Evolutionary conservation across 78 protist species (phyloP).

Genomic region (Isochrysis galbana): DNA sequence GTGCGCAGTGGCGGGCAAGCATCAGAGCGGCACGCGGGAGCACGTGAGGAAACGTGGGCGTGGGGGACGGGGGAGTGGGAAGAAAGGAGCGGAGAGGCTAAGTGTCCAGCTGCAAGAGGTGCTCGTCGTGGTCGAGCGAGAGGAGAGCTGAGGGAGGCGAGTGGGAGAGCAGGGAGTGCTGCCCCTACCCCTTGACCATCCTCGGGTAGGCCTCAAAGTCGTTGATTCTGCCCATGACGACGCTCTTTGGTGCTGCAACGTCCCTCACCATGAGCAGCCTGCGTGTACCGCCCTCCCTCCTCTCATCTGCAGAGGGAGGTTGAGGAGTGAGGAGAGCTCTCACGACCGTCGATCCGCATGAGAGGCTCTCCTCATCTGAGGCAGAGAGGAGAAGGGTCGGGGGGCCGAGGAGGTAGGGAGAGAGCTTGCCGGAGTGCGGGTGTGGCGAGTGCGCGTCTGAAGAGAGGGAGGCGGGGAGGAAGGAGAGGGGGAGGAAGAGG

Average conservation of each 20-base stretch:
- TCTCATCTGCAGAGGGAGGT: not conserved
- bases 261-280: not conserved
- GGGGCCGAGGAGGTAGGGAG: not conserved
- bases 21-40: no score
- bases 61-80: no score
- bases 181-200: conserved; percentile 25
- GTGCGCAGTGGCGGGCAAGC: no score
- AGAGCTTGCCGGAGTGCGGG: not conserved
- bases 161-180: no score
- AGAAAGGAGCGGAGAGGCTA: no score
- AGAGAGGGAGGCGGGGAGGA: not conserved
- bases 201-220: not conserved
- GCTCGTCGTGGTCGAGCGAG: no score
- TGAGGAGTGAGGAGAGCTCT: not conserved
- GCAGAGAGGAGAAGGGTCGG: not conserved
- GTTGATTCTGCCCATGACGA: not conserved
- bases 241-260: not conserved
- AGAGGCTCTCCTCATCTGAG: not conserved
- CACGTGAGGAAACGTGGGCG: no score
- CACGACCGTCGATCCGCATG: not conserved
- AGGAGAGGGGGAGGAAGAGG: not conserved
- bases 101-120: no score
- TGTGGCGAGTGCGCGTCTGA: not conserved
- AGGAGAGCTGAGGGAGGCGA: no score
- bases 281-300: not conserved